Evolutionary conservation across 1,284 basidiomycete genomes (phyloP).

Genomic region (Meira miltonrushii): DNA sequence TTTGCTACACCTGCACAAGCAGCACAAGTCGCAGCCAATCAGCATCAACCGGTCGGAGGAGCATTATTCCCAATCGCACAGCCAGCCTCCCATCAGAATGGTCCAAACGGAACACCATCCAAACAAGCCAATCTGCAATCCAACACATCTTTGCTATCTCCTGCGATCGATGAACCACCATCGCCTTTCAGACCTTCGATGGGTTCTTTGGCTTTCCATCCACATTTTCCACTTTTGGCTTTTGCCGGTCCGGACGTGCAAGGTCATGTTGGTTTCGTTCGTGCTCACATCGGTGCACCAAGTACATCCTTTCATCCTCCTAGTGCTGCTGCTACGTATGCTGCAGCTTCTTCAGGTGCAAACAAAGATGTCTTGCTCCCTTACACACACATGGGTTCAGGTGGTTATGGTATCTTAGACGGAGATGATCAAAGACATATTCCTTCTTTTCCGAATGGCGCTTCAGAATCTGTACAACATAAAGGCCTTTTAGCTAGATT

Average conservation of each 20-base stretch:
- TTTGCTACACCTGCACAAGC: conserved; percentile 2
- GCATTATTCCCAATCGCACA: conserved; percentile 19
- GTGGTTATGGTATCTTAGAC: background rate
- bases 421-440: conserved; percentile 3
- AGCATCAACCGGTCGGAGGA: conserved; percentile 8
- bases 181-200: conserved; percentile 36
- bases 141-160: background rate
- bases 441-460: background rate
- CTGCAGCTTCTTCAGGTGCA: background rate
- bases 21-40: background rate
- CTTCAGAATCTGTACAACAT: background rate
- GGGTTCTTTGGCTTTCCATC: conserved; percentile 47
- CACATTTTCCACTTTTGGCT: conserved; percentile 42
- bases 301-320: too few species aligned
- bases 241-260: conserved; percentile 38
- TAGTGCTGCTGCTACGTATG: background rate
- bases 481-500: too few species aligned
- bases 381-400: too few species aligned
- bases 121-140: background rate
- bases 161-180: conserved; percentile 16
- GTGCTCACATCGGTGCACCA: background rate
- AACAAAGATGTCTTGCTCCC: background rate
- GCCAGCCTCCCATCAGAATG: conserved; percentile 11
- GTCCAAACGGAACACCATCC: background rate
- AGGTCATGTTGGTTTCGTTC: conserved; percentile 7